phyloP scores from a whole-genome alignment of 1,139 yeast species.

The Magnusiomyces ingens region DNA sequence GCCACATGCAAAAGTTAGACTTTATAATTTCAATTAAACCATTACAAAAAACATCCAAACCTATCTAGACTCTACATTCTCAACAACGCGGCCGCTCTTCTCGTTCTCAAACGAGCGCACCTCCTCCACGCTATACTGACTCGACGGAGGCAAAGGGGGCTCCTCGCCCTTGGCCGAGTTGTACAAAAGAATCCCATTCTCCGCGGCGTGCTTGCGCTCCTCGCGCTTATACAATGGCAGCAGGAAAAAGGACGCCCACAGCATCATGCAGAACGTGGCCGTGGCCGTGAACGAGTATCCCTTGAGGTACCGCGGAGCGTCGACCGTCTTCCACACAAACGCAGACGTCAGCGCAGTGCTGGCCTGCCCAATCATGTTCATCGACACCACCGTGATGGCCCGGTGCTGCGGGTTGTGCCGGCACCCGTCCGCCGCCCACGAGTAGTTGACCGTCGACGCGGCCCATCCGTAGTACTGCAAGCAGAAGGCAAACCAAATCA shows the following conservation, averaged over 20 bases:
- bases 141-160: conserved; percentile 6
- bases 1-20: no score
- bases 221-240: conserved; percentile 52
- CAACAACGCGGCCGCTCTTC: no score
- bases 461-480: conserved; percentile 43
- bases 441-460: conserved; percentile 33
- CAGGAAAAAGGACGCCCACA: conserved; percentile 48
- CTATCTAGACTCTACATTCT: no score
- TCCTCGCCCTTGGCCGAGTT: conserved; percentile 13
- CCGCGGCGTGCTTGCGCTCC: conserved; percentile 45
- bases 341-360: conserved; percentile 22
- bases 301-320: conserved; percentile 44
- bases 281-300: conserved; percentile 51
- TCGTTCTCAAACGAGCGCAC: no score
- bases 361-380: conserved; percentile 37
- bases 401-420: conserved; percentile 33
- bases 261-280: conserved; percentile 43
- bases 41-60: no score
- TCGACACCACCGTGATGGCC: conserved; percentile 36
- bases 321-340: conserved; percentile 42
- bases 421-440: conserved; percentile 19
- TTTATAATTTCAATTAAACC: no score
- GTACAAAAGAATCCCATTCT: conserved; percentile 39
- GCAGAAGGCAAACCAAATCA: conserved; percentile 42
- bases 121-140: neutral